A percentile compares a stretch with the other conserved stretches of the same genome.
Evolutionary conservation across 768 basidiomycete species (phyloP).

Genomic region (Suillus plorans): DNA sequence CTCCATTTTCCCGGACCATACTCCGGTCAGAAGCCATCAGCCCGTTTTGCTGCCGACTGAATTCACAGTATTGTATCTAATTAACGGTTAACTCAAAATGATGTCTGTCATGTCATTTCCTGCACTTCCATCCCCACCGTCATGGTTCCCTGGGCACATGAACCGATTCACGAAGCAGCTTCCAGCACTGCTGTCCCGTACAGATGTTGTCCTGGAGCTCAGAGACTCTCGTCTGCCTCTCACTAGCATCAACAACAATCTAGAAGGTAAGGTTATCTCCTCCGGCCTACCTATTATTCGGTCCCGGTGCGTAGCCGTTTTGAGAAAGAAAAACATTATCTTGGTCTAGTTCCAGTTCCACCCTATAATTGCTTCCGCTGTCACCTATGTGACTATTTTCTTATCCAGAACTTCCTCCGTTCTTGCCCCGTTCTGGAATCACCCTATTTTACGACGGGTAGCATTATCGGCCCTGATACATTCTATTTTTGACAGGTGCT

Average conservation of each 20-base stretch:
- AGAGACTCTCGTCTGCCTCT: slow-evolving; percentile 91
- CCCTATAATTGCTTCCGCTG: not conserved
- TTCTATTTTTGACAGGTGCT: slow-evolving; percentile 43
- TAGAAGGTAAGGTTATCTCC: slow-evolving; percentile 65
- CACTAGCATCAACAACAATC: slow-evolving; percentile 87
- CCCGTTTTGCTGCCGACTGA: not conserved
- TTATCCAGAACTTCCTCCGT: slow-evolving; percentile 10
- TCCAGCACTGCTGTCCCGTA: slow-evolving; percentile 73
- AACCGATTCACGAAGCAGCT: slow-evolving; percentile 78
- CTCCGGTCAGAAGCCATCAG: not conserved
- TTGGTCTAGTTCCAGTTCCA: not conserved
- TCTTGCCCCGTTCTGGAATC: slow-evolving; percentile 13
- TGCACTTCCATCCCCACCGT: slow-evolving; percentile 68
- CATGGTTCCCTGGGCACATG: slow-evolving; percentile 99
- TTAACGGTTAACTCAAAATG: slow-evolving; percentile 20
- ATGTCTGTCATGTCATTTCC: slow-evolving; percentile 39
- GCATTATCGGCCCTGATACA: slow-evolving; percentile 19
- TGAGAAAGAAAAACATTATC: not conserved
- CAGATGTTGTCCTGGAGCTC: slow-evolving; percentile 92
- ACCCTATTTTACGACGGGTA: slow-evolving; percentile 8
- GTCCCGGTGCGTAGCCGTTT: slow-evolving; percentile 19
- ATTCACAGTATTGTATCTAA: not conserved
- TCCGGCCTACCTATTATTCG: slow-evolving; percentile 19
- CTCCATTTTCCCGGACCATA: not conserved
- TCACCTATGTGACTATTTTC: not conserved